Evolutionary conservation across 2,329 filamentous ascomycete genomes (phyloP).

Genomic region (Xylariaceae sp.): DNA sequence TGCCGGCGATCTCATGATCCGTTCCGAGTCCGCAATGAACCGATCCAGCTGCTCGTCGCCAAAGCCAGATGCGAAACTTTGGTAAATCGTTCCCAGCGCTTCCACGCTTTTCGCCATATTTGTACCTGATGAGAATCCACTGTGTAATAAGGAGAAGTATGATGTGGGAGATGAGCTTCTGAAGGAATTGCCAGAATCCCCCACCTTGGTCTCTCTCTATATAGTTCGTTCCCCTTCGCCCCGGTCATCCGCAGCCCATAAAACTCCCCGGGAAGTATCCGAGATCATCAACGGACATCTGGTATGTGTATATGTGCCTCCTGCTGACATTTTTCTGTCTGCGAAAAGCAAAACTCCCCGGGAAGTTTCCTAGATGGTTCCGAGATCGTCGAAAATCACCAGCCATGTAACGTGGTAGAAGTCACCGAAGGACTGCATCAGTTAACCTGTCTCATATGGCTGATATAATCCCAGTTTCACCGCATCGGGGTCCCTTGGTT

Average conservation of each 20-base stretch:
- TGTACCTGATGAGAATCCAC: neutral
- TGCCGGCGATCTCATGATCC: constrained; percentile 25
- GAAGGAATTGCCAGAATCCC: neutral
- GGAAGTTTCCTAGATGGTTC: no score
- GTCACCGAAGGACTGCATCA: no score
- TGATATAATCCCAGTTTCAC: no score
- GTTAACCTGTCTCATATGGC: no score
- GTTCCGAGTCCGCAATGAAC: constrained; percentile 21
- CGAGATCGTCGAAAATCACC: no score
- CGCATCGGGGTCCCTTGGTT: no score
- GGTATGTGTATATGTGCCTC: no score
- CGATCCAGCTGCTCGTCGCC: constrained; percentile 21
- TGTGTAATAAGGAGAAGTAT: neutral
- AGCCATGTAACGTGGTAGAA: no score
- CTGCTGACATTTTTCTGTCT: no score
- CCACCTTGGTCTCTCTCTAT: neutral
- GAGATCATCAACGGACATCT: neutral
- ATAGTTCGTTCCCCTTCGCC: neutral
- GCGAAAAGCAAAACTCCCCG: no score
- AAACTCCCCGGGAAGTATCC: constrained; percentile 18
- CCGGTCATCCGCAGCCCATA: neutral
- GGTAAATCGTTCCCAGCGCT: constrained; percentile 24
- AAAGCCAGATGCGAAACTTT: constrained; percentile 5
- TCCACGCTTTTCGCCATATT: constrained; percentile 20
- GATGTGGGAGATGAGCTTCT: neutral